These are phyloP conservation scores for Otatea glauca DNA, from an alignment of 176 grass and related monocot genomes.

Conservation along the genomic window DNA sequence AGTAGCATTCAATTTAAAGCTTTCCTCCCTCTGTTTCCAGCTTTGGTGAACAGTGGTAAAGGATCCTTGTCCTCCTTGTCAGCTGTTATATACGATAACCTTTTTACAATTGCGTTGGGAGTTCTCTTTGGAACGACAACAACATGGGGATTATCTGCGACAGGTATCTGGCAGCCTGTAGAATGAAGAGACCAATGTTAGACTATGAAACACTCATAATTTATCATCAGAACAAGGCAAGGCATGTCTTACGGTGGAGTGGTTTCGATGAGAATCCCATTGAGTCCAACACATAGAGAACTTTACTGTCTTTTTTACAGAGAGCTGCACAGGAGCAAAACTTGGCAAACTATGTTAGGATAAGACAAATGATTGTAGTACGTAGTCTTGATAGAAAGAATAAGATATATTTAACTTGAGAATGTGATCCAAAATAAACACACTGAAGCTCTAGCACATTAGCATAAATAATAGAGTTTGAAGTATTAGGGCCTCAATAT, in stretches of 20 bases:
- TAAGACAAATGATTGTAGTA: not conserved
- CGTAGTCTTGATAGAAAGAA: not conserved
- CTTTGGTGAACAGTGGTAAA: conserved; percentile 71
- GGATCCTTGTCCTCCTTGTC: conserved; percentile 65
- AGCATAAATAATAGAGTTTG: not conserved
- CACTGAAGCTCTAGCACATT: not conserved
- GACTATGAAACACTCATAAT: not conserved
- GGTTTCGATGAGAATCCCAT: conserved; percentile 56
- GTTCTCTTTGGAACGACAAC: conserved; percentile 78
- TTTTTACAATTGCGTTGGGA: conserved; percentile 65
- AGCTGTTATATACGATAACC: conserved; percentile 59
- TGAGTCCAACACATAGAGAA: conserved; percentile 46
- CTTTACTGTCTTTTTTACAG: conserved; percentile 70
- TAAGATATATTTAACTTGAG: not conserved
- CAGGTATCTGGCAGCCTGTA: conserved; percentile 76
- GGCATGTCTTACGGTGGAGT: conserved; percentile 70
- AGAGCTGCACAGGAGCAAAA: conserved; percentile 51
- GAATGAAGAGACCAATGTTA: conserved; percentile 17
- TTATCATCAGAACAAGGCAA: not conserved
- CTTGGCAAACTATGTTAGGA: conserved; percentile 19
- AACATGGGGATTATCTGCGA: conserved; percentile 66
- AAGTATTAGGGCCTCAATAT: not conserved
- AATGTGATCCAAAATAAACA: not conserved
- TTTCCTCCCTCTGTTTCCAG: conserved; percentile 83
- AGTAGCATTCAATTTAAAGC: conserved; percentile 77